phyloP scores from a whole-genome alignment of 352 stramenopile genomes.

The Phytophthora idaei region DNA sequence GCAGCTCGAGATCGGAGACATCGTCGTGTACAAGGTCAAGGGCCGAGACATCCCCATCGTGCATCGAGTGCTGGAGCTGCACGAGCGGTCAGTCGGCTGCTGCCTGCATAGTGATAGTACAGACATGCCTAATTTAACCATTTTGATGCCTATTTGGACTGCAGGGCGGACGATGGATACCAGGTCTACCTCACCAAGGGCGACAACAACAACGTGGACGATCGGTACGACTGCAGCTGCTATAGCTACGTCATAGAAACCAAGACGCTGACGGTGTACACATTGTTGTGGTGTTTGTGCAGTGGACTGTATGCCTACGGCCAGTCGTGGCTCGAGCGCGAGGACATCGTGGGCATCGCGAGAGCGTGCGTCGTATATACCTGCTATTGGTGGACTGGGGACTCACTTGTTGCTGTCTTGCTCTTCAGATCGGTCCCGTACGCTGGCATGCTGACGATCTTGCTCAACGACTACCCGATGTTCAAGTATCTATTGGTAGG shows the following conservation, averaged over 20 bases:
- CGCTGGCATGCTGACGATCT: constrained; percentile 98
- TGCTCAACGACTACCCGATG: constrained; percentile 99
- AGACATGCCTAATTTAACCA: constrained; percentile 3
- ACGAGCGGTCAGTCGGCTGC: constrained; percentile 74
- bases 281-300: constrained; percentile 10
- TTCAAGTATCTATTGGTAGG: constrained; percentile 92
- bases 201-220: constrained; percentile 99
- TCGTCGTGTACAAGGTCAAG: constrained; percentile 97
- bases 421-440: constrained; percentile 92
- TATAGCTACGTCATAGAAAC: not conserved
- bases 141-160: constrained; percentile 9
- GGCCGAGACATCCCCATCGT: constrained; percentile 99
- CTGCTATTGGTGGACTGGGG: constrained; percentile 7
- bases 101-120: not conserved
- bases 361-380: constrained; percentile 66
- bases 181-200: constrained; percentile 99
- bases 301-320: constrained; percentile 96
- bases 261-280: constrained; percentile 5
- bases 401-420: constrained; percentile 13
- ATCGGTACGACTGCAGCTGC: constrained; percentile 69
- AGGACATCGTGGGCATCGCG: constrained; percentile 98
- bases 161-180: constrained; percentile 75
- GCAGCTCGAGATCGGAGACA: constrained; percentile 86
- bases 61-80: constrained; percentile 97
- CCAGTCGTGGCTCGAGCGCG: constrained; percentile 98